A percentile compares a stretch with the other conserved stretches of the same genome.
Evolutionary conservation across 495 filamentous ascomycete genomes (phyloP).

Genomic region (Lasiosphaeris hirsuta): DNA sequence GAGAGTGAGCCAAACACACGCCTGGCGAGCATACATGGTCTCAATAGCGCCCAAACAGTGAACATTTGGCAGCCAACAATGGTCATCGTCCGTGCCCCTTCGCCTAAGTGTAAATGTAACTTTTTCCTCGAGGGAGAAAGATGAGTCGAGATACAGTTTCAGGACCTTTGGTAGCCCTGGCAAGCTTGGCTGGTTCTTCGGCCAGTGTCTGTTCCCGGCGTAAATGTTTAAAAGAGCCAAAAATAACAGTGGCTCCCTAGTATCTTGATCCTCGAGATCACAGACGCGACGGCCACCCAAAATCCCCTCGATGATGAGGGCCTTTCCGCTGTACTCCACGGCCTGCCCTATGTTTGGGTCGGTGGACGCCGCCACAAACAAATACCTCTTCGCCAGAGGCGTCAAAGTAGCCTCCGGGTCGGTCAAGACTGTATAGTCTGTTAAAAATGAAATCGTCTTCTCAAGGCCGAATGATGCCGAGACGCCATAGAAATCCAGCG

Average conservation of each 20-base stretch:
- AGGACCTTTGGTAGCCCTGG: not conserved
- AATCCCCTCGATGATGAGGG: no score
- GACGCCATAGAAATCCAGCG: slow-evolving; percentile 7
- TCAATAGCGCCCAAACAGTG: no score
- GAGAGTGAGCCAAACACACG: not conserved
- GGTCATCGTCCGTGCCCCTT: not conserved
- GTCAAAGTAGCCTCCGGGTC: not conserved
- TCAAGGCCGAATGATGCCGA: not conserved
- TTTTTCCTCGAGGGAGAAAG: not conserved
- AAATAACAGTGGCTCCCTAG: no score
- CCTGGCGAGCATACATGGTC: no score
- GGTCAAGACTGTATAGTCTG: not conserved
- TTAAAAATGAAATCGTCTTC: not conserved
- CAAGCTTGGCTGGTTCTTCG: not conserved
- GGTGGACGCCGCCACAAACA: not conserved
- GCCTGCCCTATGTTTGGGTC: not conserved
- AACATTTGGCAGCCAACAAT: not conserved
- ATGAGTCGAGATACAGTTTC: not conserved
- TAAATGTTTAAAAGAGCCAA: no score
- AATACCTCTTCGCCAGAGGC: not conserved
- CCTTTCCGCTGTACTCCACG: no score
- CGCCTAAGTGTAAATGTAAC: not conserved
- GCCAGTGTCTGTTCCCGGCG: no score
- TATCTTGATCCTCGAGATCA: not conserved
- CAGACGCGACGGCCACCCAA: not conserved